These are phyloP conservation scores for Emergomyces orientalis DNA, from an alignment of 2,329 filamentous ascomycete species.

Conservation along the genomic window DNA sequence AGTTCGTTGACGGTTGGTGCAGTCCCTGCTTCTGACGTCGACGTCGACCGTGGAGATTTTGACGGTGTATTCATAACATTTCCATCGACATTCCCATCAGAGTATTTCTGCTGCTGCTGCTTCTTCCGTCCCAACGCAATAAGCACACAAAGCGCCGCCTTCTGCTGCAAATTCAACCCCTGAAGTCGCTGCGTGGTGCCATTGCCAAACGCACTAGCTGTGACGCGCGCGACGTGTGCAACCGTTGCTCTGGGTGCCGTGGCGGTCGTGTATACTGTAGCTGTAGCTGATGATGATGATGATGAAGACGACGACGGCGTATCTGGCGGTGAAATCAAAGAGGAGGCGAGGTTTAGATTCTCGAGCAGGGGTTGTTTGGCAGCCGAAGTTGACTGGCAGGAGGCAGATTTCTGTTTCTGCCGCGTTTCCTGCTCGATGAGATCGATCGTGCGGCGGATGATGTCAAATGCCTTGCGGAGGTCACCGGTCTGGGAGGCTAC, in stretches of 20 bases:
- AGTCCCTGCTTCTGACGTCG: slow-evolving; percentile 22
- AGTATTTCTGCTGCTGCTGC: background rate
- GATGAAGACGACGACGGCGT: slow-evolving; percentile 68
- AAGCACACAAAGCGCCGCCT: slow-evolving; percentile 82
- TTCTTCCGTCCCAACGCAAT: slow-evolving; percentile 70
- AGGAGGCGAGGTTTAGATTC: background rate
- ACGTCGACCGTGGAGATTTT: slow-evolving; percentile 44
- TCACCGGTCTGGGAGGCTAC: slow-evolving; percentile 91
- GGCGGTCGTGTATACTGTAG: slow-evolving; percentile 54
- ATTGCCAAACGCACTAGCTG: slow-evolving; percentile 80
- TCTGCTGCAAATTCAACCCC: slow-evolving; percentile 89
- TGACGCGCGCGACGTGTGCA: slow-evolving; percentile 83
- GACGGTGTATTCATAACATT: slow-evolving; percentile 44
- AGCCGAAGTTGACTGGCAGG: slow-evolving; percentile 16
- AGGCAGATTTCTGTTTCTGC: slow-evolving; percentile 50
- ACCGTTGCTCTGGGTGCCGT: slow-evolving; percentile 85
- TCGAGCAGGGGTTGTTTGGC: slow-evolving; percentile 29
- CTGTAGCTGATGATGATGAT: slow-evolving; percentile 34
- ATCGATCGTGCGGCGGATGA: slow-evolving; percentile 82
- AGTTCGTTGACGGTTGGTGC: slow-evolving; percentile 76
- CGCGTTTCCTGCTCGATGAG: slow-evolving; percentile 77
- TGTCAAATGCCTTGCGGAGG: slow-evolving; percentile 87
- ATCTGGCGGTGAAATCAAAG: slow-evolving; percentile 56
- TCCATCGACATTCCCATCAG: background rate
- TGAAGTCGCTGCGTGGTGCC: slow-evolving; percentile 76